Base-by-base conservation (phyloP, 2,329 filamentous ascomycete species). In the Zelopaecilomyces penicillatus region DNA sequence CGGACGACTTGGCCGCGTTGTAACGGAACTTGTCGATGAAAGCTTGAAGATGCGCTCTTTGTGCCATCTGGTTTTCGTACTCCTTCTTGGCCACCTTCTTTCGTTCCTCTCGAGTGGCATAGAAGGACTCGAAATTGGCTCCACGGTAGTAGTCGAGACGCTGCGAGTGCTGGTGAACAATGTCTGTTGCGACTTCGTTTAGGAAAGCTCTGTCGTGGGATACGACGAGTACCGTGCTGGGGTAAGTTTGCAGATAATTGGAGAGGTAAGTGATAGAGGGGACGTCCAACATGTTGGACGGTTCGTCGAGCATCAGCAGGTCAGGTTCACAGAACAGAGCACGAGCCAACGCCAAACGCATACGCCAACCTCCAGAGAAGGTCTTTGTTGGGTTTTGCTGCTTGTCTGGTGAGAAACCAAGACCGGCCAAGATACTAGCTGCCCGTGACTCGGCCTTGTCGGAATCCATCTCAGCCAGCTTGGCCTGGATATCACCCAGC, bases 1-100 rank as follows among this genome's bases (percentile, higher is more conserved):
- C 93, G 6, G 91, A 95, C 1, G 93, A 96, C 67, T 98, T 98
- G 59, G 91, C 93, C 29, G 93, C 93, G 62, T 98, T 98, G 76
- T 98, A 98, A 43, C 93, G 82, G 76, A 98, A 98, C 70, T 98
- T 98, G 77, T 98, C 93, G 69, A 98, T 98, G 68, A 98, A 98
- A 29, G 87, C 83, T 71, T 98, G 93, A 51, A 98, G 70, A 73
- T 98, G 93, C 30, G 89, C 88, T 55, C 93, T 80, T 66, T 91
- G 82, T 1, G 77, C 88, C 88, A 97, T 95, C 63, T 98, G 93
- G 67, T 94, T 97, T 68, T 98, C 93, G 68, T 98, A 98, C 67
- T 98, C 93, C 58, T 88, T 84, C 75, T 93, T 91, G 37, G 90
- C 89, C 38, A 87, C 90, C 81, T 98, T 98, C 64, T 91, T 86